These are phyloP conservation scores for Phascolomyces articulosus DNA, from an alignment of 371 early-diverging fungal species.

Conservation along the genomic window DNA sequence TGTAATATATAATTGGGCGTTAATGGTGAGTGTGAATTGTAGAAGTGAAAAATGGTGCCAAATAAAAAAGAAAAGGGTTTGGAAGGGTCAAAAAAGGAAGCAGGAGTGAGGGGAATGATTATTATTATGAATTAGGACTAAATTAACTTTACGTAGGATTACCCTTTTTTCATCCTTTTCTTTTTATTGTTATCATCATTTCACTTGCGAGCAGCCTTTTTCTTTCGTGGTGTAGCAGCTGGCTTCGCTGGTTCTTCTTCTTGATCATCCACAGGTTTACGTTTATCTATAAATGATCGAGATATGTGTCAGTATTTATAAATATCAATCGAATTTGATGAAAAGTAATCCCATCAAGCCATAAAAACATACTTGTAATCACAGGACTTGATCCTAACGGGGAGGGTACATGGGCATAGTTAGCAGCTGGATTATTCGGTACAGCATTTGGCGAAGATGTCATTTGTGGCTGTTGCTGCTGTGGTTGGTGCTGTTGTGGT, in stretches of 20 bases:
- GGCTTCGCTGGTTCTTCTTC: neutral
- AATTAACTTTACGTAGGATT: no score
- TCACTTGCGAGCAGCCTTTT: neutral
- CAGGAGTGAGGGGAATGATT: no score
- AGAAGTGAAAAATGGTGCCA: no score
- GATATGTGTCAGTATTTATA: neutral
- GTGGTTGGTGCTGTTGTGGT: neutral
- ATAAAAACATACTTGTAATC: conserved; percentile 1
- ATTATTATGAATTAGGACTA: no score
- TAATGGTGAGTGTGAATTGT: neutral
- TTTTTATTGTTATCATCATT: neutral
- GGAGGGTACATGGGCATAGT: conserved; percentile 11
- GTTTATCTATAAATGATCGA: conserved; percentile 1
- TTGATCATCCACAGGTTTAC: conserved; percentile 7
- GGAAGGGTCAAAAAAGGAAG: no score
- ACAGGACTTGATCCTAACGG: conserved; percentile 8
- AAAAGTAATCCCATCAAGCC: neutral
- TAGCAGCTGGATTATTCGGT: conserved; percentile 1
- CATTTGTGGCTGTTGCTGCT: neutral
- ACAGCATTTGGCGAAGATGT: conserved; percentile 1
- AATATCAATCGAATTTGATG: no score
- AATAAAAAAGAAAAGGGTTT: no score
- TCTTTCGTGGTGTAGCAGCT: neutral
- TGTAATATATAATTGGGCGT: neutral
- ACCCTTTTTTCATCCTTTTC: neutral